A percentile compares a stretch with the other conserved stretches of the same genome.
Evolutionary conservation across 2,329 filamentous ascomycete genomes (phyloP).

Genomic region (Fusarium heterosporum): DNA sequence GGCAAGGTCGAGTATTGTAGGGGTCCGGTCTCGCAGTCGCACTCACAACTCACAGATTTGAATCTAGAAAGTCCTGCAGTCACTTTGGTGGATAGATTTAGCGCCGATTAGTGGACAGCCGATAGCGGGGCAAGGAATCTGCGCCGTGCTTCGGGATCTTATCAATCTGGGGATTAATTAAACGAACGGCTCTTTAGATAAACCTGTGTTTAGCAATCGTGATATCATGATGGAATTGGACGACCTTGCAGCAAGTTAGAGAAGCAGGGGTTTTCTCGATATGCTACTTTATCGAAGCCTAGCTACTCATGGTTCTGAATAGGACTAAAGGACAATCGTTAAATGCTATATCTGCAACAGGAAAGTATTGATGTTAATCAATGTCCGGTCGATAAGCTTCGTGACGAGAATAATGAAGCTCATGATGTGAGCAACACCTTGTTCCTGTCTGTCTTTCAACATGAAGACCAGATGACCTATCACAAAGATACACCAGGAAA

Average conservation of each 20-base stretch:
- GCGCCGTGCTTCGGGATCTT: conserved; percentile 29
- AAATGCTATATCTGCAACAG: no score
- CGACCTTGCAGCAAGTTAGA: background rate
- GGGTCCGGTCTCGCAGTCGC: conserved; percentile 23
- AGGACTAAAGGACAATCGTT: no score
- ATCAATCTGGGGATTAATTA: conserved; percentile 37
- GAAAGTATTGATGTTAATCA: no score
- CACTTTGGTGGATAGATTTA: conserved; percentile 27
- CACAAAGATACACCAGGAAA: no score
- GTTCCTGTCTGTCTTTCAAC: no score
- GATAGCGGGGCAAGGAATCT: conserved; percentile 38
- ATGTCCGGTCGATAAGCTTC: no score
- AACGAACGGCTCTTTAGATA: conserved; percentile 13
- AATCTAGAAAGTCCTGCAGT: conserved; percentile 11
- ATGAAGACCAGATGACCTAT: no score
- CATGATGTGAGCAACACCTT: no score
- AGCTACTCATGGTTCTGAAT: no score
- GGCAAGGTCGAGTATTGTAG: background rate
- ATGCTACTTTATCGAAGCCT: background rate
- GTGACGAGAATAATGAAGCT: no score
- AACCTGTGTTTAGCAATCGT: background rate
- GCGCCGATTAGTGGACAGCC: conserved; percentile 40
- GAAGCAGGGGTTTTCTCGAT: background rate
- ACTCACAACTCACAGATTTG: no score
- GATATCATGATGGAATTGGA: background rate